Evolutionary conservation across 495 filamentous ascomycete genomes (phyloP).

Genomic region (Lichenothelia convexa): DNA sequence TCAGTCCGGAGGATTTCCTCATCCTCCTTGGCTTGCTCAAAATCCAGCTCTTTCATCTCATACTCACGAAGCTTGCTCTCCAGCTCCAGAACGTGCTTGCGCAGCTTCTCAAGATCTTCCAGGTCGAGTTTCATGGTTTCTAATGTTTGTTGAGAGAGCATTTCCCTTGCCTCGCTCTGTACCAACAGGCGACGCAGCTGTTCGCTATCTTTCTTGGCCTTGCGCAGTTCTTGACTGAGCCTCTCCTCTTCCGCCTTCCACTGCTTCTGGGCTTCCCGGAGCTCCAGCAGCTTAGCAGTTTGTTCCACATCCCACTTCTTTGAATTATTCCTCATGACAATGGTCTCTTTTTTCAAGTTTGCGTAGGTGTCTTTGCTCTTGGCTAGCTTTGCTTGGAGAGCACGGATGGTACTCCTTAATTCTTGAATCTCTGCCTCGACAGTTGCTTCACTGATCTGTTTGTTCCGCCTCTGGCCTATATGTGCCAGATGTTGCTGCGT

Average conservation of each 20-base stretch:
- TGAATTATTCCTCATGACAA: slow-evolving; percentile 40
- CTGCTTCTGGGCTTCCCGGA: slow-evolving; percentile 50
- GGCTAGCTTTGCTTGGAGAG: slow-evolving; percentile 45
- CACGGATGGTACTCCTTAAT: slow-evolving; percentile 50
- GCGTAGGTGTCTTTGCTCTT: slow-evolving; percentile 44
- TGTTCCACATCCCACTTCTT: slow-evolving; percentile 57
- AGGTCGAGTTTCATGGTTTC: slow-evolving; percentile 37
- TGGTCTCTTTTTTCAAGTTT: slow-evolving; percentile 44
- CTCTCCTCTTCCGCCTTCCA: slow-evolving; percentile 35
- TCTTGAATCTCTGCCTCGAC: slow-evolving; percentile 61
- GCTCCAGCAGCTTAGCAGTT: slow-evolving; percentile 33
- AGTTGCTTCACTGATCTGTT: slow-evolving; percentile 48
- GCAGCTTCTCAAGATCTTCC: slow-evolving; percentile 39
- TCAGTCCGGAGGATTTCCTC: slow-evolving; percentile 29
- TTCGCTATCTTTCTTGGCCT: slow-evolving; percentile 32
- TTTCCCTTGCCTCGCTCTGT: slow-evolving; percentile 40
- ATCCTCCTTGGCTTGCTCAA: slow-evolving; percentile 29
- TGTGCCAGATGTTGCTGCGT: slow-evolving; percentile 59
- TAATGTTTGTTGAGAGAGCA: slow-evolving; percentile 38
- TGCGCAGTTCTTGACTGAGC: slow-evolving; percentile 34
- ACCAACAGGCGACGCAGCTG: slow-evolving; percentile 38
- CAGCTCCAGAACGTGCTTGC: slow-evolving; percentile 37
- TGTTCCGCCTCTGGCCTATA: slow-evolving; percentile 50
- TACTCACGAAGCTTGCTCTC: slow-evolving; percentile 34
- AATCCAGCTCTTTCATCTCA: slow-evolving; percentile 38